Evolutionary conservation across 768 basidiomycete genomes (phyloP), one percentile per base, ranked within the genome.

Genomic region (Boletus sp.): DNA sequence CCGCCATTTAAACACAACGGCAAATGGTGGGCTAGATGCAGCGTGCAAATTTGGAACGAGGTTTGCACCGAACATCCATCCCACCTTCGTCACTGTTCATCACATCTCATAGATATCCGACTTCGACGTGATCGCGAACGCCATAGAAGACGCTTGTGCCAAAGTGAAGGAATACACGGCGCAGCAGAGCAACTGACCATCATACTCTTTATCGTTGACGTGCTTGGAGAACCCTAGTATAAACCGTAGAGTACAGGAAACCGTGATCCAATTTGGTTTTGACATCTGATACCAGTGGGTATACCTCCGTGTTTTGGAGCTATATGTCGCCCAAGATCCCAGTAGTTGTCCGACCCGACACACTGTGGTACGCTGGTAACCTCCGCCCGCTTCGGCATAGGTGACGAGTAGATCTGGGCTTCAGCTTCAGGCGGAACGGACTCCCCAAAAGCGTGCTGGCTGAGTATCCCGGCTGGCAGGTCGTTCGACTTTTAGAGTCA

Each of bases 11-110:
- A 50, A 37, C 71, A 73, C 44, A 71, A 71, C 32, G 58, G 54
- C 17, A 73, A 59, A 42, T 71, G 71, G 71, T 73, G 71, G 71
- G 60, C 61, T 7, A 64, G 71, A 42, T 73, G 71, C 47, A 64
- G 67, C 44, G 67, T 17, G 11, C 71, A 71, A 52, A 62, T 71
- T 36, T 71, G 70, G 68, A 71, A 71, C 50, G 71, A 71, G 61
- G 70, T 71, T 51, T 29, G 66, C 58, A 20, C 15, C 18, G 15
- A 18, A 37, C 6, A 4, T 52, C n/a, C 29, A 36, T 46, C 6
- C 7, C 12, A 3, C 7, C 29, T 7, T 44, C 24, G 28, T 11
- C 9, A 3, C 18, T 12, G 3, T 24, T 56, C 8, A 55, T 47
- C 20, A 18, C 18, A 4, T 42, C 17, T 36, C n/a, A 4, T 29